phyloP scores from a whole-genome alignment of 495 filamentous ascomycete species.

The Penicillium cataractarum region DNA sequence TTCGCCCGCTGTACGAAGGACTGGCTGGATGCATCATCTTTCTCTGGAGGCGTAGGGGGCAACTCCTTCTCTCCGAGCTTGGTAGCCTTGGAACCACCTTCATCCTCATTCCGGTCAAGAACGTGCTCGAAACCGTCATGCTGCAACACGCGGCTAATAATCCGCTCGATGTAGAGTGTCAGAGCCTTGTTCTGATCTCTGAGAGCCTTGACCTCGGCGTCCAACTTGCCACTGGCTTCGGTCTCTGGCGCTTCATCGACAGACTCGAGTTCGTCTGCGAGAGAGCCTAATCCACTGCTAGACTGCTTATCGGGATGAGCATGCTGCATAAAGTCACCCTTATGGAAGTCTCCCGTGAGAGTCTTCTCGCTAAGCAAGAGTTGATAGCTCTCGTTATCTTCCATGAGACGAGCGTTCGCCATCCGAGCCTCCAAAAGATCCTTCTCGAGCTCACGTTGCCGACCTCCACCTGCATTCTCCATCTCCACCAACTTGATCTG shows the following conservation, averaged over 20 bases:
- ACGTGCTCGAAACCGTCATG: conserved; percentile 95
- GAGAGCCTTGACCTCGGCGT: conserved; percentile 75
- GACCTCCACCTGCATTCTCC: conserved; percentile 86
- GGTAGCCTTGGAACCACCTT: conserved; percentile 24
- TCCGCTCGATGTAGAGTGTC: conserved; percentile 96
- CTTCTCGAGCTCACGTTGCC: conserved; percentile 84
- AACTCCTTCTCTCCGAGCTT: conserved; percentile 72
- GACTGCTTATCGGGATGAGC: conserved; percentile 43
- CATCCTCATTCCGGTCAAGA: conserved; percentile 69
- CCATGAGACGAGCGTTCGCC: conserved; percentile 93
- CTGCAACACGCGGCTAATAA: conserved; percentile 90
- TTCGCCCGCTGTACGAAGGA: conserved; percentile 80
- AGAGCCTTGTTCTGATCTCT: conserved; percentile 97
- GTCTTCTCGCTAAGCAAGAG: conserved; percentile 91
- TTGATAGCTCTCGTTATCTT: conserved; percentile 98
- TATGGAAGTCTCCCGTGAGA: conserved; percentile 88
- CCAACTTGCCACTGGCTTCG: conserved; percentile 67
- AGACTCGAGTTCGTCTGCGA: conserved; percentile 87
- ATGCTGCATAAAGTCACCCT: conserved; percentile 76
- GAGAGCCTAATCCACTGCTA: conserved; percentile 55
- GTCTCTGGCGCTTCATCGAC: conserved; percentile 58
- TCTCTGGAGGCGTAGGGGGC: conserved; percentile 73
- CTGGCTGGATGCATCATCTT: conserved; percentile 52
- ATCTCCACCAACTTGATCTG: conserved; percentile 96
- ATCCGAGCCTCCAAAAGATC: conserved; percentile 86